A percentile compares a stretch with the other conserved stretches of the same genome.
Conservation (phyloP, 163 green algal genomes). For the Volvox carteri region DNA sequence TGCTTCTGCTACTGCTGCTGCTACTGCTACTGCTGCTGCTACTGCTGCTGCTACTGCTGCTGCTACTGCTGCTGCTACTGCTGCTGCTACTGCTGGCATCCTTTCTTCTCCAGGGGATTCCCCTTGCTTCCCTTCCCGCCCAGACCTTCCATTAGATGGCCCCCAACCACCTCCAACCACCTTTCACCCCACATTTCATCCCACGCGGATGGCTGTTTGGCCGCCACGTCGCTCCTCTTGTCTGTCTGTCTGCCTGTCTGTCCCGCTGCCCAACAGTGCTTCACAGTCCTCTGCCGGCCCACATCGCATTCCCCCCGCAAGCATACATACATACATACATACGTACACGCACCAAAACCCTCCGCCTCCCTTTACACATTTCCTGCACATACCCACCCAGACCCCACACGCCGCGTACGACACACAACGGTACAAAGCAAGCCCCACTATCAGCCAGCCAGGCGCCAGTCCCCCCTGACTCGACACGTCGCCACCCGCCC, state of each 20-base stretch:
- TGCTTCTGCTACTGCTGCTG: too few relatives aligned
- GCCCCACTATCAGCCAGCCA: too few relatives aligned
- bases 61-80: too few relatives aligned
- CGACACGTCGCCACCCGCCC: background rate
- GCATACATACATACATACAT: background rate
- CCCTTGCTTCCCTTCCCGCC: too few relatives aligned
- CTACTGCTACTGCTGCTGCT: too few relatives aligned
- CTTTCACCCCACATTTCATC: background rate
- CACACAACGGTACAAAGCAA: background rate
- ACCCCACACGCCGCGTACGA: background rate
- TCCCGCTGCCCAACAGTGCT: too few relatives aligned
- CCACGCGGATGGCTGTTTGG: background rate
- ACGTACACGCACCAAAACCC: background rate
- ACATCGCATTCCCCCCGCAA: background rate
- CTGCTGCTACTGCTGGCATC: too few relatives aligned
- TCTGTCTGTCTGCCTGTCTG: too few relatives aligned
- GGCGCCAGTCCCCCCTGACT: too few relatives aligned
- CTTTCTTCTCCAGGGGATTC: too few relatives aligned
- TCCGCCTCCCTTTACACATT: background rate
- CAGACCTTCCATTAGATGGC: background rate
- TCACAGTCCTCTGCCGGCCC: background rate
- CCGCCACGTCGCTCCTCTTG: background rate
- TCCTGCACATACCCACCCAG: background rate
- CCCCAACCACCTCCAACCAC: background rate
- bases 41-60: too few relatives aligned